Base-by-base conservation (phyloP, 345 rosid genomes). In the Crucihimalaya himalaica region DNA sequence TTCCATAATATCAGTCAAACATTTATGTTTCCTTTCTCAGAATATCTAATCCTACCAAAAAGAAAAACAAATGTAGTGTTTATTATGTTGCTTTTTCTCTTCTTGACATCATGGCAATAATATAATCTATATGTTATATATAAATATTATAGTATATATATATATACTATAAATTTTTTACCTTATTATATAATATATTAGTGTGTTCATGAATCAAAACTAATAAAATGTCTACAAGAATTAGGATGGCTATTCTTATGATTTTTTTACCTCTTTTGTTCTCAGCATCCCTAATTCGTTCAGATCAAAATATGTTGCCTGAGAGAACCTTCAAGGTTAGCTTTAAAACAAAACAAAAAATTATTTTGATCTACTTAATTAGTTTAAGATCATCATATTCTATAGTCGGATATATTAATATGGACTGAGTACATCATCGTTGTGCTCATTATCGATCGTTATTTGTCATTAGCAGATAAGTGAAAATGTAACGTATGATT, bases 401-500 rank as follows among this genome's bases (percentile, higher is more conserved):
- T 35, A 1, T 48, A 19, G 8, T 2, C 18, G 6, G 2, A 42
- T 42, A 42, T 42, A 3, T 15, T 35, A 15, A n/a, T n/a, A n/a
- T 42, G 8, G 8, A 42, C 7, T 15, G 18, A 42, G 47, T 6
- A n/a, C 18, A 45, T n/a, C 20, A 6, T 45, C 4, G 9, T 3
- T 1, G 16, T 39, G 5, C 5, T 2, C 16, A 5, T 5, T 42
- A 6, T 42, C 0, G 10, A 35, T 2, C 12, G 12, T 35, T 35
- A 35, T 23, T 43, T 27, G 8, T 46, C 1, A 1, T 29, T 63
- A 0, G 11, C 18, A 51, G 52, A 11, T 68, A 40, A 8, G 42
- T 16, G 40, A 12, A 25, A 54, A 68, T 68, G 63, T 14, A 54
- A 54, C 40, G 4, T 68, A 68, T 4, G 53, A 40, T 12, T 68